Evolutionary conservation across 75 land plant species (phyloP).

Genomic region (Pinus albicaulis): DNA sequence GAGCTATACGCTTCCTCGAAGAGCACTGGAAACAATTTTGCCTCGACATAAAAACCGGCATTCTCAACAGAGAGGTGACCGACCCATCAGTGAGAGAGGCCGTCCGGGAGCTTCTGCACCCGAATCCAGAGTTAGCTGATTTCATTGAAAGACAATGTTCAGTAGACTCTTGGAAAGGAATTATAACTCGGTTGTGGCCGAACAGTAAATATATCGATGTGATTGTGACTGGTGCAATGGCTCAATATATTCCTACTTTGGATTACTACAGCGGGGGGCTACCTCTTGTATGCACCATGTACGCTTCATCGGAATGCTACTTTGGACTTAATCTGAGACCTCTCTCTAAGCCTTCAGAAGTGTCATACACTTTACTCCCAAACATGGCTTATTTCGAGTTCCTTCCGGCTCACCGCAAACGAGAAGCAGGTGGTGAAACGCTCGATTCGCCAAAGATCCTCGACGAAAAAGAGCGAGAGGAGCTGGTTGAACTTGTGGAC

Average conservation of each 20-base stretch:
- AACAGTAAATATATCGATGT: constrained; percentile 28
- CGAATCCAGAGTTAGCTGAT: constrained; percentile 26
- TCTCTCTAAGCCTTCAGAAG: constrained; percentile 8
- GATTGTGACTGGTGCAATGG: constrained; percentile 49
- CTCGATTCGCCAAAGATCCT: neutral
- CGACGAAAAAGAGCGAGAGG: neutral
- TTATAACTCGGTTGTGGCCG: constrained; percentile 56
- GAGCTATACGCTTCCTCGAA: constrained; percentile 20
- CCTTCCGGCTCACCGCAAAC: constrained; percentile 20
- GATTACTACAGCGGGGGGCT: constrained; percentile 19
- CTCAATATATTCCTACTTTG: constrained; percentile 36
- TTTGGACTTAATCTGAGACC: constrained; percentile 32
- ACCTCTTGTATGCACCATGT: constrained; percentile 36
- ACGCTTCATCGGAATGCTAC: constrained; percentile 31
- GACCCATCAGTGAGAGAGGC: constrained; percentile 11
- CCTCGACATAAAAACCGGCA: constrained; percentile 22
- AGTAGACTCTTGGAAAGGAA: constrained; percentile 27
- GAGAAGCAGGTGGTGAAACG: constrained; percentile 6
- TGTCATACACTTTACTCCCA: constrained; percentile 27
- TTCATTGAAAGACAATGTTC: constrained; percentile 14
- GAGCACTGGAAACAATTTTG: constrained; percentile 30
- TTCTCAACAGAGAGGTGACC: constrained; percentile 13
- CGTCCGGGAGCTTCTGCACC: constrained; percentile 12
- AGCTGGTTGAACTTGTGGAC: constrained; percentile 46
- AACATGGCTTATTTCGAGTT: constrained; percentile 38